Evolutionary conservation across 2,329 filamentous ascomycete genomes (phyloP).

Genomic region (Paecilomyces formosus): DNA sequence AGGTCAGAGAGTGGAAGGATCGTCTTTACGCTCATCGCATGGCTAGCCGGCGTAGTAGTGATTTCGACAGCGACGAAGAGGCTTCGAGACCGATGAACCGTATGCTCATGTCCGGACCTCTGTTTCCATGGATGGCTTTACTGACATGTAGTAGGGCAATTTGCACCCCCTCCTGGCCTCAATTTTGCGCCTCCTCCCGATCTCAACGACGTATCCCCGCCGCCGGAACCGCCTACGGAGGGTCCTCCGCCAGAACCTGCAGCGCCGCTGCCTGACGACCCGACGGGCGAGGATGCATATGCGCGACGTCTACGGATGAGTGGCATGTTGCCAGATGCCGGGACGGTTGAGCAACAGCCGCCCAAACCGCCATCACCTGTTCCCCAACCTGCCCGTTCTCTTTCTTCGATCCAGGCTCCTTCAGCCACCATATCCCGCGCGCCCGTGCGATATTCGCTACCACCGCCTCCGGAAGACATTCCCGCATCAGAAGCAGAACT

Average conservation of each 20-base stretch:
- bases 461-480: conserved; percentile 45
- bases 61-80: conserved; percentile 44
- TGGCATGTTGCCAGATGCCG: conserved; percentile 5
- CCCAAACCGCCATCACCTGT: conserved; percentile 23
- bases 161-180: conserved; percentile 39
- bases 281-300: conserved; percentile 64
- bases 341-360: conserved; percentile 4
- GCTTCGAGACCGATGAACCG: conserved; percentile 38
- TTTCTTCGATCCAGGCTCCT: conserved; percentile 30
- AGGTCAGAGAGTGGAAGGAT: conserved; percentile 79
- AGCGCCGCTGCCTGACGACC: conserved; percentile 46
- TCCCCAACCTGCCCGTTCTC: conserved; percentile 25
- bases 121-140: conserved; percentile 6
- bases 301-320: conserved; percentile 55
- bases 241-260: conserved; percentile 29
- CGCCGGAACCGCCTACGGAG: conserved; percentile 8
- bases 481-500: conserved; percentile 47
- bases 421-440: conserved; percentile 66
- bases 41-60: conserved; percentile 35
- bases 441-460: conserved; percentile 64
- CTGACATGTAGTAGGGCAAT: conserved; percentile 30
- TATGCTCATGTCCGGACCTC: conserved; percentile 25
- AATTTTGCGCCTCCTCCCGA: conserved; percentile 47
- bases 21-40: conserved; percentile 66
- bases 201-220: conserved; percentile 29